Evolutionary conservation across 176 grass and related monocot species (phyloP).

Genomic region (Paspalum notatum): DNA sequence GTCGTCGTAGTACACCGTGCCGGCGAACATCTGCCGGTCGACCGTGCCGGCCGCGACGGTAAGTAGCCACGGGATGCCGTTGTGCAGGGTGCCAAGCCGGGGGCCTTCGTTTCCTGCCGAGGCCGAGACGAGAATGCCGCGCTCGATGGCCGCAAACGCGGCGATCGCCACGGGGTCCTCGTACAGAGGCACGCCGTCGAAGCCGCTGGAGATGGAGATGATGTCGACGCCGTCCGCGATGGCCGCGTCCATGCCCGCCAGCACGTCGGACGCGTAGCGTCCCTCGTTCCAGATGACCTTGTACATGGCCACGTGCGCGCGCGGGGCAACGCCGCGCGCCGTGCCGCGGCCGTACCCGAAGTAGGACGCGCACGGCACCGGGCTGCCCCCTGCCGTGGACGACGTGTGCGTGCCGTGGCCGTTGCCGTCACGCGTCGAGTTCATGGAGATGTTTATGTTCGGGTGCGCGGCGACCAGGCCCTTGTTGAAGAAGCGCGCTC

Average conservation of each 20-base stretch:
- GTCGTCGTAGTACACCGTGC: conserved; percentile 42
- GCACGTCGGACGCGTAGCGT: conserved; percentile 53
- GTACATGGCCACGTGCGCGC: conserved; percentile 74
- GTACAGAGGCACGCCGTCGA: conserved; percentile 48
- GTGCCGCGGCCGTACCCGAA: conserved; percentile 65
- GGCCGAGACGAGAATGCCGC: conserved; percentile 53
- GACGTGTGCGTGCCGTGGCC: conserved; percentile 84
- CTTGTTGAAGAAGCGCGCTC: conserved; percentile 67
- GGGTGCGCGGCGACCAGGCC: conserved; percentile 52
- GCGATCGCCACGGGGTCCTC: conserved; percentile 58
- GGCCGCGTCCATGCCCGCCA: conserved; percentile 65
- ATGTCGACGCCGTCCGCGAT: conserved; percentile 65
- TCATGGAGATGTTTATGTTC: conserved; percentile 42
- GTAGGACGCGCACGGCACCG: conserved; percentile 51
- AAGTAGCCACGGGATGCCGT: conserved; percentile 68
- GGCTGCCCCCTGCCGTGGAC: conserved; percentile 62
- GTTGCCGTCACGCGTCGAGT: conserved; percentile 59
- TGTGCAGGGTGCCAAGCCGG: conserved; percentile 1
- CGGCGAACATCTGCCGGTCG: conserved; percentile 51
- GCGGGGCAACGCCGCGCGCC: conserved; percentile 54
- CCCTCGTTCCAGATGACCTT: conserved; percentile 58
- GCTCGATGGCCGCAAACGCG: conserved; percentile 55
- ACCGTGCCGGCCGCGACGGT: conserved; percentile 63
- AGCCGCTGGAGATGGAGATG: conserved; percentile 69
- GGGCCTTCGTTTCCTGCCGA: conserved; percentile 50